These are phyloP conservation scores for Teunomyces pallodes DNA, from an alignment of 805 yeast species.

Conservation along the genomic window DNA sequence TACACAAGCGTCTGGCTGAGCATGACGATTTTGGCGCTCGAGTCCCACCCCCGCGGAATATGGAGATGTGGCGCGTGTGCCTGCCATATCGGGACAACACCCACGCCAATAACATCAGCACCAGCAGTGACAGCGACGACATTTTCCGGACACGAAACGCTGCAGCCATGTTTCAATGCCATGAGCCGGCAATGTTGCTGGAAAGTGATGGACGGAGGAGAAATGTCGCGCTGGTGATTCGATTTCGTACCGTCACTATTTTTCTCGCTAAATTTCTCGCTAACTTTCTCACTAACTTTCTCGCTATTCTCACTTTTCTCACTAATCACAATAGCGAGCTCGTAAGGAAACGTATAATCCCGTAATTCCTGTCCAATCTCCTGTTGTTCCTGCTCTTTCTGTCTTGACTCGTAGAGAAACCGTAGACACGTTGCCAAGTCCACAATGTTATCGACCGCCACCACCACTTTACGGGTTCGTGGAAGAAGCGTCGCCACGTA, in stretches of 20 bases:
- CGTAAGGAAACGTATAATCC: conserved; percentile 14
- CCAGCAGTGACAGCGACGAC: conserved; percentile 6
- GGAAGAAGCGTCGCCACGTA: conserved; percentile 9
- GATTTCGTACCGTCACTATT: no score
- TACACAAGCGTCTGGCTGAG: conserved; percentile 23
- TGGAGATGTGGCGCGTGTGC: neutral
- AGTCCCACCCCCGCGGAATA: conserved; percentile 52
- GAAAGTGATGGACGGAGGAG: conserved; percentile 11
- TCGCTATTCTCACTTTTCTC: neutral
- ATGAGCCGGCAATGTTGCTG: conserved; percentile 39
- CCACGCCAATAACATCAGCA: neutral
- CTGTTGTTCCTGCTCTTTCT: no score
- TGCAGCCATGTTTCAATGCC: conserved; percentile 30
- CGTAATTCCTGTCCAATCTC: no score
- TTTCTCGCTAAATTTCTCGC: no score
- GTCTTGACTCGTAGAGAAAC: conserved; percentile 6
- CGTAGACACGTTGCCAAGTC: conserved; percentile 12
- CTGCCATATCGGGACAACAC: no score
- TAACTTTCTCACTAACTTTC: neutral
- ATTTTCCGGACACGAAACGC: conserved; percentile 5
- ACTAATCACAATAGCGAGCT: conserved; percentile 15
- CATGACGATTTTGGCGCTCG: conserved; percentile 48
- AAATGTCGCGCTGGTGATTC: no score
- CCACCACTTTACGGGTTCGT: conserved; percentile 3
- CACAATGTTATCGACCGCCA: conserved; percentile 8